A percentile compares a stretch with the other conserved stretches of the same genome.
Conservation (phyloP, 176 grass and related monocot genomes). For the Cenchrus fungigraminus region DNA sequence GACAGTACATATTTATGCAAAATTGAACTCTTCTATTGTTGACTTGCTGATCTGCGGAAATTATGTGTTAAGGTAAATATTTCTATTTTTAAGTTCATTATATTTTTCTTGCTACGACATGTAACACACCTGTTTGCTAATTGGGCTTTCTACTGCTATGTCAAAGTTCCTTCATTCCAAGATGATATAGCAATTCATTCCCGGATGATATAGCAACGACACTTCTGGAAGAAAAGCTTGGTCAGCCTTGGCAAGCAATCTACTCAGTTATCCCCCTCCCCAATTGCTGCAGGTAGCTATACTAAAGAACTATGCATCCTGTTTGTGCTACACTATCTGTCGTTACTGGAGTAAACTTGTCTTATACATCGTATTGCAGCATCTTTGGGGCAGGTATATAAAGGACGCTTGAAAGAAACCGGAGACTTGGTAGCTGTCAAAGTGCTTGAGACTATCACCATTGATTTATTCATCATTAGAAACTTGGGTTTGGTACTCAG, state of each 20-base stretch:
- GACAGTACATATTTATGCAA: too few species aligned
- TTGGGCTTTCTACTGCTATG: background rate
- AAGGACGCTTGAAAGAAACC: conserved; percentile 73
- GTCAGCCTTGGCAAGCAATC: conserved; percentile 79
- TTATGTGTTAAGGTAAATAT: background rate
- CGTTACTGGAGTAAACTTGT: conserved; percentile 27
- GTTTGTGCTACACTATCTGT: background rate
- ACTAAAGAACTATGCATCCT: background rate
- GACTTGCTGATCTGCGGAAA: too few species aligned
- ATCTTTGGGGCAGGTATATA: conserved; percentile 57
- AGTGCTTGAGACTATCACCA: conserved; percentile 94
- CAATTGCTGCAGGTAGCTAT: conserved; percentile 86
- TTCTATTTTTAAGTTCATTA: background rate
- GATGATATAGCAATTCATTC: conserved; percentile 74
- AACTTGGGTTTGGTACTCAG: conserved; percentile 79
- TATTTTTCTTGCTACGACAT: background rate
- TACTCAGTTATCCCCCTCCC: conserved; percentile 93
- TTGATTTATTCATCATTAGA: conserved; percentile 83
- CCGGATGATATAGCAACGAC: conserved; percentile 13
- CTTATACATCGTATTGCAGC: conserved; percentile 48
- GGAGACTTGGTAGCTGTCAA: conserved; percentile 94
- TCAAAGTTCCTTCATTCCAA: conserved; percentile 89
- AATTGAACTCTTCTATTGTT: too few species aligned
- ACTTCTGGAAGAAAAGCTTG: conserved; percentile 91
- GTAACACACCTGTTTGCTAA: conserved; percentile 11